A percentile compares a stretch with the other conserved stretches of the same genome.
Evolutionary conservation across 2,329 filamentous ascomycete species (phyloP).

Genomic region (Colletotrichum tropicale): DNA sequence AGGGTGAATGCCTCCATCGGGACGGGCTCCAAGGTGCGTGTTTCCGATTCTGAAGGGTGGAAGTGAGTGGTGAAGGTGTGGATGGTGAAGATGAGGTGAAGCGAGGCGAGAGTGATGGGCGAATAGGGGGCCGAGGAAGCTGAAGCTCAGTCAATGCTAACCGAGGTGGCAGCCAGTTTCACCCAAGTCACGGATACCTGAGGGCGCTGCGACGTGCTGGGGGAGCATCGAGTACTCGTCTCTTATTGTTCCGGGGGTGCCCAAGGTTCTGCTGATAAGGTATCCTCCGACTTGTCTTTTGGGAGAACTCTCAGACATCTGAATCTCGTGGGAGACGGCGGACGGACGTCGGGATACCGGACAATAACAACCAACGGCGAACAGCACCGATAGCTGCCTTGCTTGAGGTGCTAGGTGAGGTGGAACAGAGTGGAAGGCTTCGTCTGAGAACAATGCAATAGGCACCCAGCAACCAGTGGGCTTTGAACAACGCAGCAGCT

Average conservation of each 20-base stretch:
- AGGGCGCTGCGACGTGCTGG: not conserved
- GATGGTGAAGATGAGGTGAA: not conserved
- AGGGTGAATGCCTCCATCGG: not conserved
- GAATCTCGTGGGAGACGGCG: not conserved
- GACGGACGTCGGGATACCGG: not conserved
- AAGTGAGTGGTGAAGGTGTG: not conserved
- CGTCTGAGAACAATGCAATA: not conserved
- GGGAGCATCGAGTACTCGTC: not conserved
- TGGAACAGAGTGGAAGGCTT: not conserved
- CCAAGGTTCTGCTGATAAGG: not conserved
- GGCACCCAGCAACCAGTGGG: not conserved
- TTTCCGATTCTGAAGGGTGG: not conserved
- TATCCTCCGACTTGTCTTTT: not conserved
- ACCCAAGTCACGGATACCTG: conserved; percentile 5
- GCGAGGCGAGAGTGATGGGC: not conserved
- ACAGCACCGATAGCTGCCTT: not conserved
- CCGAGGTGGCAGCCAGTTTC: conserved; percentile 8
- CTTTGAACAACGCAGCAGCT: not conserved
- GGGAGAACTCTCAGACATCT: not conserved
- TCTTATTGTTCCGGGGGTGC: not conserved
- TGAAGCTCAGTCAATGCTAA: conserved; percentile 7
- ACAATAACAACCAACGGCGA: not conserved
- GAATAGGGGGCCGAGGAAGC: conserved; percentile 4
- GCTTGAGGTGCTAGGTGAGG: not conserved
- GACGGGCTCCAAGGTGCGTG: not conserved